A percentile compares a stretch with the other conserved stretches of the same genome.
These are phyloP conservation scores for Scytalidium sp. DNA, from an alignment of 2,329 filamentous ascomycete genomes.

Conservation along the genomic window DNA sequence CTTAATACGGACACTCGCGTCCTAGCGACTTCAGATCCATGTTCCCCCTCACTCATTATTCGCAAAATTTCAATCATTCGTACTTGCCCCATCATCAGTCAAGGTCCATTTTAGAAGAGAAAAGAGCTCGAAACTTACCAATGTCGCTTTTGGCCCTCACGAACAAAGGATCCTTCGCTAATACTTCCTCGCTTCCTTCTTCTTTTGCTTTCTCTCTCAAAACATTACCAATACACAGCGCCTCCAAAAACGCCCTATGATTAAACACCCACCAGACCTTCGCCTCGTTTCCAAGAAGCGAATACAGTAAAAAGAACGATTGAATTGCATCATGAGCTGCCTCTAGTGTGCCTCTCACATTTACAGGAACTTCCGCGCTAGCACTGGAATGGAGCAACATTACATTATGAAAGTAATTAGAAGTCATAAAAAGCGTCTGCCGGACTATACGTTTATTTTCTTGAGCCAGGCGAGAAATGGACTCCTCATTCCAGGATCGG, in stretches of 20 bases:
- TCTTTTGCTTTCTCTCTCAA: slow-evolving; percentile 49
- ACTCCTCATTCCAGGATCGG: slow-evolving; percentile 62
- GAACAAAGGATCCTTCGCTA: slow-evolving; percentile 53
- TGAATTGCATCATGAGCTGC: slow-evolving; percentile 73
- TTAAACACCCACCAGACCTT: slow-evolving; percentile 85
- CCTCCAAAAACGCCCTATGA: slow-evolving; percentile 76
- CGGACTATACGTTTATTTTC: slow-evolving; percentile 65
- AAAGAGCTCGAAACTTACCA: slow-evolving; percentile 39
- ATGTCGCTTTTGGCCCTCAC: slow-evolving; percentile 60
- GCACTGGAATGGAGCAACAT: slow-evolving; percentile 76
- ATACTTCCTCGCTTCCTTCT: slow-evolving; percentile 41
- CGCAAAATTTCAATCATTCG: slow-evolving; percentile 65
- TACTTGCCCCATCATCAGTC: slow-evolving; percentile 32
- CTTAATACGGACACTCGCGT: slow-evolving; percentile 57
- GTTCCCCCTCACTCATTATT: slow-evolving; percentile 50
- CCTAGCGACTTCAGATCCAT: slow-evolving; percentile 56
- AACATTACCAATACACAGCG: slow-evolving; percentile 63
- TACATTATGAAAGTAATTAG: slow-evolving; percentile 79
- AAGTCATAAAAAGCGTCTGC: slow-evolving; percentile 76
- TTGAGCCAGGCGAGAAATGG: slow-evolving; percentile 51
- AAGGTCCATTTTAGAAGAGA: background rate
- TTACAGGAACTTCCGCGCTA: slow-evolving; percentile 57
- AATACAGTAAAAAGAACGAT: slow-evolving; percentile 72
- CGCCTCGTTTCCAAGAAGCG: slow-evolving; percentile 66
- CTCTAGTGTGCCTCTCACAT: slow-evolving; percentile 68